phyloP scores from a whole-genome alignment of 352 stramenopile species.

The Phytopythium chamaehyphon region DNA sequence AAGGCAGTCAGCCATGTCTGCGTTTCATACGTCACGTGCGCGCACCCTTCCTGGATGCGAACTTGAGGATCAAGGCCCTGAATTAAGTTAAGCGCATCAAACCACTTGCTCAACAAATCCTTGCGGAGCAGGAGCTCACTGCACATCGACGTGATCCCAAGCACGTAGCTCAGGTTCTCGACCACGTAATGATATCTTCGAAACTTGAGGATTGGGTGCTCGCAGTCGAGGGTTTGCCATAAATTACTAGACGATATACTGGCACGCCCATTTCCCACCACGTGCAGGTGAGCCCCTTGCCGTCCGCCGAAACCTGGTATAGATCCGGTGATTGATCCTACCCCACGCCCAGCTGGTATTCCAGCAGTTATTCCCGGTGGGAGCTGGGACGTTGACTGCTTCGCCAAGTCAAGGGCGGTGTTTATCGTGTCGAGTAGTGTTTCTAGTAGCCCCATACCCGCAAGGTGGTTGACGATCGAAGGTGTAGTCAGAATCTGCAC shows the following conservation, averaged over 20 bases:
- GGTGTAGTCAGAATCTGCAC: conserved; percentile 95
- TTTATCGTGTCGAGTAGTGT: conserved; percentile 79
- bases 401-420: conserved; percentile 65
- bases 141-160: conserved; percentile 86
- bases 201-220: conserved; percentile 89
- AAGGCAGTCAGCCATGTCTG: conserved; percentile 93
- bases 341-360: conserved; percentile 12
- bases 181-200: conserved; percentile 91
- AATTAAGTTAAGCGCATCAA: conserved; percentile 63
- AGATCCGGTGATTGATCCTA: background rate
- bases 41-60: conserved; percentile 67
- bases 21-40: conserved; percentile 95
- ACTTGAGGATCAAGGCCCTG: conserved; percentile 78
- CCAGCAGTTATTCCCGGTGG: conserved; percentile 7
- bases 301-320: conserved; percentile 12
- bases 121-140: conserved; percentile 48
- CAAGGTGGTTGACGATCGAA: conserved; percentile 75
- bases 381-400: conserved; percentile 24
- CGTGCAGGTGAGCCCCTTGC: background rate
- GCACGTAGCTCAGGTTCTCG: conserved; percentile 94
- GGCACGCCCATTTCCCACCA: background rate
- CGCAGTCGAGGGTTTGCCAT: conserved; percentile 80
- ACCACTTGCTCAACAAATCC: conserved; percentile 67
- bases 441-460: conserved; percentile 57
- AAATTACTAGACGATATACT: conserved; percentile 11